Conservation (phyloP, 2,329 filamentous ascomycete species). For the Ampelomyces quisqualis region DNA sequence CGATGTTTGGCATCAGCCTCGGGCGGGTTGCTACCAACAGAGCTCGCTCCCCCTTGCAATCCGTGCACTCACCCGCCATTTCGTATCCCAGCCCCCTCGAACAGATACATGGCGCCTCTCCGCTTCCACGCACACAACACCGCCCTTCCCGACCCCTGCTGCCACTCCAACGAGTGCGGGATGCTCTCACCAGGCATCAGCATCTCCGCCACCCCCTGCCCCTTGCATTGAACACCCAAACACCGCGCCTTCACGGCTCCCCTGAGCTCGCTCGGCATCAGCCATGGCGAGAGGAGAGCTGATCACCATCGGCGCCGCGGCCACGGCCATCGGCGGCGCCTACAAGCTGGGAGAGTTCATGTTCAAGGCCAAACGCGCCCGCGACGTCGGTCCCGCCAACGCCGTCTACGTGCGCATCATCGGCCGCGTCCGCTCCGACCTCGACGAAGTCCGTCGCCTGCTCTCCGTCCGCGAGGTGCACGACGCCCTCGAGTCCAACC, state of each 20-base stretch:
- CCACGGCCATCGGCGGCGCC: constrained; percentile 38
- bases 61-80: too few species aligned
- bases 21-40: too few species aligned
- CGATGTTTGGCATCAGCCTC: too few species aligned
- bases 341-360: constrained; percentile 45
- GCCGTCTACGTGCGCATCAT: constrained; percentile 45
- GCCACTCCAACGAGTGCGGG: constrained; percentile 30
- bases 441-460: constrained; percentile 43
- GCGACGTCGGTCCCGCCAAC: constrained; percentile 42
- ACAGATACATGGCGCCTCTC: too few species aligned
- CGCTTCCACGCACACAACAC: constrained; percentile 13
- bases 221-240: constrained; percentile 22
- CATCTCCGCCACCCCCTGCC: constrained; percentile 28
- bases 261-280: constrained; percentile 11
- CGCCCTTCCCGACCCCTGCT: constrained; percentile 15
- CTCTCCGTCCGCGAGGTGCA: constrained; percentile 42
- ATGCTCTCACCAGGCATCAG: constrained; percentile 35
- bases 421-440: constrained; percentile 40
- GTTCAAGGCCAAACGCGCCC: constrained; percentile 38
- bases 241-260: constrained; percentile 13
- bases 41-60: too few species aligned
- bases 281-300: constrained; percentile 39
- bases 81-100: background rate
- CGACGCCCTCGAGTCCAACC: constrained; percentile 41
- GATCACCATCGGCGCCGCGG: constrained; percentile 36